Base-by-base conservation (phyloP, 352 stramenopile species). In the Pythium grandisporangium region DNA sequence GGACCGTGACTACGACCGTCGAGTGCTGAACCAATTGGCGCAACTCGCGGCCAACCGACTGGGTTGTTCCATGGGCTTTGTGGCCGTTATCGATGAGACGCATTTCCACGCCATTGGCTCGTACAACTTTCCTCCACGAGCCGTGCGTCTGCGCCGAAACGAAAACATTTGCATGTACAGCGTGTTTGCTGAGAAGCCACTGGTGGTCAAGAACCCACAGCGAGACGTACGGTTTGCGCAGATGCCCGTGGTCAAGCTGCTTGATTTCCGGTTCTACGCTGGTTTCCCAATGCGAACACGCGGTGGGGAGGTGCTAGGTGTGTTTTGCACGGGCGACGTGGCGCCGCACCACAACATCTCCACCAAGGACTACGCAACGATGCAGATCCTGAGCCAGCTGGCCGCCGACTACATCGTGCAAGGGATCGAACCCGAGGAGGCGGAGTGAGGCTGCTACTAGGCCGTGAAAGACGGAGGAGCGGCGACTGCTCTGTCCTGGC, bases 311-410 rank as follows among this genome's bases (percentile, higher is more conserved):
- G 66, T 82, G 5, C 50, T 81, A 4, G 67, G 60, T 3, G 66
- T 58, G 10, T 38, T 84, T 14, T 77, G 67, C 30, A 45, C 67
- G 8, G 54, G 55, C 6, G 70, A 84, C 34, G 46, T 48, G 2
- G 41, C 50, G 11, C 51, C 73, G 5, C 67, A 82, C 47, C 57
- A 70, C 42, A 67, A 75, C 48, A 75, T 86, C 48, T 67, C 67
- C 11, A 77, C 65, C 27, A 77, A 77, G 45, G 67, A 86, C 41
- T 86, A 84, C 46, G 67, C 73, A 17, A 86, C 73, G 14, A 86
- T 84, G 73, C 55, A 83, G 32, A 54, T 57, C 48, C 60, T 84
- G 14, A 52, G 54, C 29, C 67, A 79, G 42, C 54, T 84, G 20
- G 67, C 67, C 2, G 61, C 60, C 4, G 67, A 82, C 11, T 57